These are phyloP conservation scores for Nicotiana benthamiana DNA, from an alignment of 257 asterid genomes.

Conservation along the genomic window DNA sequence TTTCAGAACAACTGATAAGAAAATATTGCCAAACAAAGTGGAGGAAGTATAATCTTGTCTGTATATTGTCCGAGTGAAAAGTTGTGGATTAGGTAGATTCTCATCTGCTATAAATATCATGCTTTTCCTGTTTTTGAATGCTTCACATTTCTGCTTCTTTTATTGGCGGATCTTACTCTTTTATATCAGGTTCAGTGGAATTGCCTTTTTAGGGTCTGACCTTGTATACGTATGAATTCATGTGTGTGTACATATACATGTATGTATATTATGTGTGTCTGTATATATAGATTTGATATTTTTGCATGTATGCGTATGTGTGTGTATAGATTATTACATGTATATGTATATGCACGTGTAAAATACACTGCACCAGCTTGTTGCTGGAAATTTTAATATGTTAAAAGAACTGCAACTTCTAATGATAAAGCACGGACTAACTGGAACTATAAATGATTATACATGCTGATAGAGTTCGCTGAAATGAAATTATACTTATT, in stretches of 20 bases:
- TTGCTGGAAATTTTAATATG: neutral
- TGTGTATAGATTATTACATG: neutral
- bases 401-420: neutral
- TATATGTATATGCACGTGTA: neutral
- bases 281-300: neutral
- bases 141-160: neutral
- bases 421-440: neutral
- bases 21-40: too few relatives aligned
- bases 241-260: neutral
- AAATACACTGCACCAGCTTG: neutral
- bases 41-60: neutral
- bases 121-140: neutral
- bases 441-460: neutral
- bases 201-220: neutral
- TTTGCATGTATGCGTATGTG: neutral
- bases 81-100: neutral
- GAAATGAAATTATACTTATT: neutral
- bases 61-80: neutral
- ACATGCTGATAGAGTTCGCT: neutral
- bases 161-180: neutral
- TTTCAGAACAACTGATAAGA: too few relatives aligned
- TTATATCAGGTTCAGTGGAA: neutral
- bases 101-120: neutral
- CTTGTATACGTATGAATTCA: neutral
- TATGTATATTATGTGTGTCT: neutral